Base-by-base conservation (phyloP, 768 basidiomycete species). In the Piloderma croceum region DNA sequence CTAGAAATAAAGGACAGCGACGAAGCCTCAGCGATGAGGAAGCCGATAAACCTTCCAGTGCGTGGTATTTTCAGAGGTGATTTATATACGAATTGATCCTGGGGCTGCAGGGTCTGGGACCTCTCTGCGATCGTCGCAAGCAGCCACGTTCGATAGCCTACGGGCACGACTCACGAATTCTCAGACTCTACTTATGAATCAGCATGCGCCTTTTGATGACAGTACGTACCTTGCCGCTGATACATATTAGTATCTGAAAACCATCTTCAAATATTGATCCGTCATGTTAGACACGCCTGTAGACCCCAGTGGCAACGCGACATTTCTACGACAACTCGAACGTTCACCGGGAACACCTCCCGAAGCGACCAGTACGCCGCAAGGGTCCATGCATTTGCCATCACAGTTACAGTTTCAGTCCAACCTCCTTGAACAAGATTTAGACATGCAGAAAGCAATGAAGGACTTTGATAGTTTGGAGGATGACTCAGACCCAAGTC, bases 11-110 rank as follows among this genome's bases (percentile, higher is more conserved):
- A 57, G 70, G 67, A 7, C 75, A 79, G 44, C 68, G 76, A 25
- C 69, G 64, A 48, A 84, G 79, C 52, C 44, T 79, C 48, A 83
- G 81, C 50, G 83, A 85, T 48, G 82, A 85, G 51, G 83, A 84
- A 51, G 57, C 63, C 3, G 81, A 81, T 24, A 70, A 69, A 45
- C 51, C 53, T 24, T 58, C 68, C 40, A 67, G 82, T 84, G 58
- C 12, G 12, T 34, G 6, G 17, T 43, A n/a, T 36, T 38, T 39
- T 33, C 6, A 18, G 35, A 49, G 41, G 15, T 36, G 7, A n/a
- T 34, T n/a, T n/a, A 32, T 18, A 19, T 38, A 37, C 61, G 59
- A 52, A 45, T 49, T 45, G 22, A 40, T 38, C 32, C 47, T 46
- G n/a, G n/a, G n/a, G n/a, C n/a, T n/a, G n/a, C n/a, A 46, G 58